Evolutionary conservation across 306 rosid genomes (phyloP).

Genomic region (Aeschynomene evenia): DNA sequence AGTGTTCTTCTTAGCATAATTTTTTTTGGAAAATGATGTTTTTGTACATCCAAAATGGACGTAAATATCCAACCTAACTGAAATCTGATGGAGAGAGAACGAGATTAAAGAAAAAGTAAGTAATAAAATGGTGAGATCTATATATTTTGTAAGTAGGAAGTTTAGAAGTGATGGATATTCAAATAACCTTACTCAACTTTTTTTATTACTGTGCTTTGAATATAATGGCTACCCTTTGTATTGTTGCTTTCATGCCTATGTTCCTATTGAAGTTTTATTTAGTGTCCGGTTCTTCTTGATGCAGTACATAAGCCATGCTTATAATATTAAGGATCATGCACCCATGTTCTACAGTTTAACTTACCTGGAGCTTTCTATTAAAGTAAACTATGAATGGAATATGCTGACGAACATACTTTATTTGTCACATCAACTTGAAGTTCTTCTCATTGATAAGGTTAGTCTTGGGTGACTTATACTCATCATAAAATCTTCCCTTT

Average conservation of each 20-base stretch:
- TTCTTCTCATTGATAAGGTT: background rate
- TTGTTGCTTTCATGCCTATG: background rate
- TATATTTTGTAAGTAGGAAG: too few relatives aligned
- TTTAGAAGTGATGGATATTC: too few relatives aligned
- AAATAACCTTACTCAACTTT: too few relatives aligned
- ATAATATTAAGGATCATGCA: background rate
- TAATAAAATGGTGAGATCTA: too few relatives aligned
- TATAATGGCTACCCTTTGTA: background rate
- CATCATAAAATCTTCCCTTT: background rate
- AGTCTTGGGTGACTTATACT: background rate
- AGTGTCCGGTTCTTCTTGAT: background rate
- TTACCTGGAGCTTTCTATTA: background rate
- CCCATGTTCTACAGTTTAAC: background rate
- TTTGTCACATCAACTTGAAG: background rate
- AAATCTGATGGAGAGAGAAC: too few relatives aligned
- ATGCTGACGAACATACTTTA: background rate
- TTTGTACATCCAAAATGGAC: too few relatives aligned
- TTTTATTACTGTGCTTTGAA: background rate
- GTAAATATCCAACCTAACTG: too few relatives aligned
- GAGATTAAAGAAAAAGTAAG: too few relatives aligned
- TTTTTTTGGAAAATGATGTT: too few relatives aligned
- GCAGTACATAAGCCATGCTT: background rate
- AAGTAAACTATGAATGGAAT: background rate
- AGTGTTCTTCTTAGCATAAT: background rate
- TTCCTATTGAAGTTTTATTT: background rate